Evolutionary conservation across 2,329 filamentous ascomycete genomes (phyloP).

Genomic region (Coniella lustricola): DNA sequence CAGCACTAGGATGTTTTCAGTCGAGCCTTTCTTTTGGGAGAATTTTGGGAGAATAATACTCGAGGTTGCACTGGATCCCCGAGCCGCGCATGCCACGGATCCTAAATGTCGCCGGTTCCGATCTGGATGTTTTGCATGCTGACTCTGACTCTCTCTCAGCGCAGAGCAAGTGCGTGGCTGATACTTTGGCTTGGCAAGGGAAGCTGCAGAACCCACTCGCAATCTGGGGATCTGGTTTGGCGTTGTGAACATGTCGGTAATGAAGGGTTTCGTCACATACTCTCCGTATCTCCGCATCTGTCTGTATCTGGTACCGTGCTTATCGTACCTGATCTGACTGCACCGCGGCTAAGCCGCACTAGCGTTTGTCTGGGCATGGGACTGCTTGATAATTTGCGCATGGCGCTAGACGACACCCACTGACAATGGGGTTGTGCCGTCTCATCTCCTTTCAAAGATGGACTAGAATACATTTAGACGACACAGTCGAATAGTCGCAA

Average conservation of each 20-base stretch:
- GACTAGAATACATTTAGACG: too few species aligned
- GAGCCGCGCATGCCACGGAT: slow-evolving; percentile 1
- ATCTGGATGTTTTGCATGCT: background rate
- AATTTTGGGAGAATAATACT: background rate
- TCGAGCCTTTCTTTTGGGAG: too few species aligned
- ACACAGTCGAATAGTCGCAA: too few species aligned
- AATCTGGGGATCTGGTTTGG: background rate
- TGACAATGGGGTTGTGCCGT: too few species aligned
- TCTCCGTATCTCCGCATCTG: too few species aligned
- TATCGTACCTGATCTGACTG: background rate
- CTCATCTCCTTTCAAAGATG: too few species aligned
- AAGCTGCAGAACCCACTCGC: background rate
- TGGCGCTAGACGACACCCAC: too few species aligned
- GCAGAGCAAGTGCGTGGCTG: too few species aligned
- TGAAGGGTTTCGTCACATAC: background rate
- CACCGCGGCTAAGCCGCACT: background rate
- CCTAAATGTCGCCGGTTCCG: background rate
- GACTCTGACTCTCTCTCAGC: background rate
- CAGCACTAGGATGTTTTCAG: too few species aligned
- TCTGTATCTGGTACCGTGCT: too few species aligned
- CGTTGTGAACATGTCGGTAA: background rate
- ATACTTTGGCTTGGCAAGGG: too few species aligned
- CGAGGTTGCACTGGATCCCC: background rate
- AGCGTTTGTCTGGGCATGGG: background rate
- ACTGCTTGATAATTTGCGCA: too few species aligned